Base-by-base conservation (phyloP, 1,284 basidiomycete species). In the Ceratobasidium sp. region DNA sequence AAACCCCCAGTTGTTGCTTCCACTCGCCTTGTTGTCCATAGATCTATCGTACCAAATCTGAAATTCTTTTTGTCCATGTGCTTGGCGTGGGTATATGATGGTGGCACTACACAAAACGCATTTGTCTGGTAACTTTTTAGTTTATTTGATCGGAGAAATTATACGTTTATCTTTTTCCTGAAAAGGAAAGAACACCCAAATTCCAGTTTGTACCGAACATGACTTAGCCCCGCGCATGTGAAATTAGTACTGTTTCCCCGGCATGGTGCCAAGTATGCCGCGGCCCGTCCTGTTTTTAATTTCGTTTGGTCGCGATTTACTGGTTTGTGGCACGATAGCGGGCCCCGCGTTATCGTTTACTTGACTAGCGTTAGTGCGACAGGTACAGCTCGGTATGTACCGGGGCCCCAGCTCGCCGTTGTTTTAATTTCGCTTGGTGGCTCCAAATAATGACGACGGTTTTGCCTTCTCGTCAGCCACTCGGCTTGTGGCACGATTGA, bases 101-200 rank as follows among this genome's bases (percentile, higher is more conserved):
- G 48, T 50, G 48, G 48, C 48, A 50, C 48, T 20, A 15, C 13
- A 50, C 48, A 5, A 46, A 50, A 50, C 48, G 3, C 10, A 54
- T 7, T n/a, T 54, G n/a, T 54, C 20, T 54, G 52, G 52, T 54
- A 54, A 54, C 52, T n/a, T 54, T 54, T 54, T n/a, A 17, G 15
- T n/a, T 23, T 54, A n/a, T 54, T n/a, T 54, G 52, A 54, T 54
- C 52, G 52, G 52, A 17, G 52, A 54, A 54, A 54, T 54, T 54
- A 54, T 54, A 54, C n/a, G 52, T n/a, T 54, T 54, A 54, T 54
- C 52, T 17, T 26, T 2, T n/a, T 23, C 52, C n/a, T 6, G 9
- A 54, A 54, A n/a, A 54, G 52, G 52, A 17, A 54, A 54, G 17
- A n/a, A n/a, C n/a, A n/a, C n/a, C n/a, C n/a, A n/a, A n/a, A n/a